Percentiles rank a stretch among this genome's conserved stretches.
Conservation (phyloP, 2,329 filamentous ascomycete species). For the Botrytis sinoallii region DNA sequence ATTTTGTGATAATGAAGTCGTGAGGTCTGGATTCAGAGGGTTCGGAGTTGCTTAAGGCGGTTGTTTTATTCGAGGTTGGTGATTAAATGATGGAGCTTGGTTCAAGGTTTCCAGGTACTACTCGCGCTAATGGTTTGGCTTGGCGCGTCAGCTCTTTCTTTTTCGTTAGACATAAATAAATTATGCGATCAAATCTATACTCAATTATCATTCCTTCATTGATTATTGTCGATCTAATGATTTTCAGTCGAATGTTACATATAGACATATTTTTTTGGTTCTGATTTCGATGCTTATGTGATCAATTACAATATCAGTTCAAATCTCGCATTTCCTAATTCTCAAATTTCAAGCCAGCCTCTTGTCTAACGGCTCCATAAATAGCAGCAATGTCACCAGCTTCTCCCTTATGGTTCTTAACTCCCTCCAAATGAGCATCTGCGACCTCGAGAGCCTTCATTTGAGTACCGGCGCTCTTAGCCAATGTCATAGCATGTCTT, state of each 20-base stretch:
- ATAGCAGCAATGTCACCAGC: constrained; percentile 78
- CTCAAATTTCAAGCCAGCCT: constrained; percentile 72
- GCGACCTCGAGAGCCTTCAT: constrained; percentile 64
- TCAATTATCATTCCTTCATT: neutral
- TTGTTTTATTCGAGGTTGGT: constrained; percentile 18
- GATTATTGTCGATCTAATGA: too few species aligned
- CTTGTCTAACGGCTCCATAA: constrained; percentile 75
- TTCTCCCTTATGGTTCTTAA: constrained; percentile 67
- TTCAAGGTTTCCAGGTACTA: neutral
- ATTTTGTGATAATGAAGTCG: constrained; percentile 19
- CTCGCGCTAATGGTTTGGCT: constrained; percentile 15
- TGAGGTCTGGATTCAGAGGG: neutral
- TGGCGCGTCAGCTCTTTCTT: constrained; percentile 16
- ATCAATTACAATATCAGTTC: neutral
- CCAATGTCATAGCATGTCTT: constrained; percentile 68
- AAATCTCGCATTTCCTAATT: constrained; percentile 44
- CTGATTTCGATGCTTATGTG: too few species aligned
- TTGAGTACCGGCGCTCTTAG: constrained; percentile 57
- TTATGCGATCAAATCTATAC: neutral
- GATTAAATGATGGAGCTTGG: constrained; percentile 12
- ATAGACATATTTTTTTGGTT: neutral
- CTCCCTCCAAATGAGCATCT: constrained; percentile 64
- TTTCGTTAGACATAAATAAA: neutral
- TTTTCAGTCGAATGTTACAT: neutral
- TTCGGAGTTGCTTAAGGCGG: neutral